Evolutionary conservation across 1,139 yeast genomes (phyloP), one percentile per base, ranked within the genome.

Genomic region (Scheffersomyces stambukii): DNA sequence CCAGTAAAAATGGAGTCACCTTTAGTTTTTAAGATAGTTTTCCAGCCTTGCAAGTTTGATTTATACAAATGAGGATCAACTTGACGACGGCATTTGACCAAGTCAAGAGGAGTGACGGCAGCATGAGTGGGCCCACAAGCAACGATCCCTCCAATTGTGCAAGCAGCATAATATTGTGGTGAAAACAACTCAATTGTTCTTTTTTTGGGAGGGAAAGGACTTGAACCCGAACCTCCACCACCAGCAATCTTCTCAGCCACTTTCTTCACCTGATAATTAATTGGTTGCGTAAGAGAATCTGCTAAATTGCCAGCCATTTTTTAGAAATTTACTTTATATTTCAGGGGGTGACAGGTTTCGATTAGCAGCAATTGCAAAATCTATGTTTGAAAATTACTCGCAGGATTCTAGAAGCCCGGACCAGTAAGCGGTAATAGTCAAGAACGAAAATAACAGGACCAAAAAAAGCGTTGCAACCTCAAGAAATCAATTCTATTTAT

Each of bases 41-140:
- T 70, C 77, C 88, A 83, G 16, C 91, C 96, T 48, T 81, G 83
- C 28, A 80, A 31, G 54, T 84, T 86, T 38, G 91, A 77, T 43
- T 64, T 70, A 63, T 88, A 88, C 18, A 88, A 62, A 4, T 63
- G 35, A 2, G 93, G 60, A 56, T 84, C 74, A 25, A 88, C 96
- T 60, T 89, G 96, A 46, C 93, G 70, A 54, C 96, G 81, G 63
- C 94, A 82, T 64, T 89, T 89, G 53, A 89, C 94, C 41, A 89
- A 67, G 62, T 89, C 97, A 39, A 89, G 70, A 4, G 97, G 97
- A 5, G 96, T 84, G 19, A 89, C 93, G 3, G 84, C 75, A 3
- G 95, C 79, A 60, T 89, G 97, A 9, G 97, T 89, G 19, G 96
- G 95, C 19, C 96, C 96, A 68, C 97, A 89, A 3, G 97, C 96